phyloP scores from a whole-genome alignment of 495 filamentous ascomycete species.

The Recurvomyces mirabilis region DNA sequence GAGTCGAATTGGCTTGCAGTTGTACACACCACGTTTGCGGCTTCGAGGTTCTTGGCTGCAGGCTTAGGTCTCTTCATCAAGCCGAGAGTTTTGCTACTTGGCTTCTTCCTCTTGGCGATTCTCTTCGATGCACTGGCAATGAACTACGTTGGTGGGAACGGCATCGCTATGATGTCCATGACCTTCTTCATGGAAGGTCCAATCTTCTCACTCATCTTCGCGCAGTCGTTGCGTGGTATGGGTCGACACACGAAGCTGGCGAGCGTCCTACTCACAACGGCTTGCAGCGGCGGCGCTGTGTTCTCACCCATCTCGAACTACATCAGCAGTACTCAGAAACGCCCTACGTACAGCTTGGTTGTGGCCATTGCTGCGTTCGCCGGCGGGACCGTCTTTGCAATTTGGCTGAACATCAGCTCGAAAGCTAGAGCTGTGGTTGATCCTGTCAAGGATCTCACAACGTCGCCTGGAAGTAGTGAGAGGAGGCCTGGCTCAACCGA shows the following conservation, averaged over 20 bases:
- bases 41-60: conserved; percentile 52
- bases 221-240: conserved; percentile 48
- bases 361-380: conserved; percentile 49
- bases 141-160: conserved; percentile 37
- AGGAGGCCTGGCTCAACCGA: conserved; percentile 2
- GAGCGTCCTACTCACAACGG: conserved; percentile 41
- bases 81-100: conserved; percentile 50
- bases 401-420: conserved; percentile 47
- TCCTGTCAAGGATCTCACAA: conserved; percentile 26
- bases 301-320: conserved; percentile 46
- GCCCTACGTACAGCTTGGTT: conserved; percentile 41
- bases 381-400: conserved; percentile 45
- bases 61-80: conserved; percentile 44
- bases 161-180: conserved; percentile 42
- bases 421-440: conserved; percentile 52
- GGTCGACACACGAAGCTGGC: conserved; percentile 51
- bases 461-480: neutral
- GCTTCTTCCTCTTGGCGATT: conserved; percentile 45
- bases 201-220: conserved; percentile 53
- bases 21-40: conserved; percentile 49
- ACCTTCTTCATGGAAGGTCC: conserved; percentile 49
- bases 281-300: conserved; percentile 45
- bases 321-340: conserved; percentile 23
- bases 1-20: conserved; percentile 38
- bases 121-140: conserved; percentile 45